Conservation (phyloP, 176 grass and related monocot genomes). For the Tuctoria greenei region DNA sequence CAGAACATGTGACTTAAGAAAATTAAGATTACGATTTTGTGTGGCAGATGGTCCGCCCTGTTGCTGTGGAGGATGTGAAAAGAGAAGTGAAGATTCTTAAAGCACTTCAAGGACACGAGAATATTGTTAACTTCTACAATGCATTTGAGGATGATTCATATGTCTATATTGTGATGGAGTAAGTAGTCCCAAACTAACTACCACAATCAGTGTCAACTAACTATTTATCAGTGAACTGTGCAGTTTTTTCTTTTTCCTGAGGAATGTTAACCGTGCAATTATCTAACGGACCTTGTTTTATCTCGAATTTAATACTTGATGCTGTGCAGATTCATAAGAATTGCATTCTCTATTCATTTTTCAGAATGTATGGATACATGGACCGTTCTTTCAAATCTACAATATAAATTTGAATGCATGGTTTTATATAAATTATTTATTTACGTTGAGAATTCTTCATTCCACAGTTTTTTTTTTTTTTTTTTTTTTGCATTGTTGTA, state of each 20-base stretch:
- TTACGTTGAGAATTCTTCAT: background rate
- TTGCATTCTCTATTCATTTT: slow-evolving; percentile 18
- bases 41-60: slow-evolving; percentile 67
- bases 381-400: background rate
- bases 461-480: background rate
- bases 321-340: background rate
- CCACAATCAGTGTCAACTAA: background rate
- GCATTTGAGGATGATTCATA: slow-evolving; percentile 84
- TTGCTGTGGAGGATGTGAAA: slow-evolving; percentile 85
- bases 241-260: background rate
- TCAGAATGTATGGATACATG: background rate
- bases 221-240: background rate
- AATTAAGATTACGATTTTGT: slow-evolving; percentile 24
- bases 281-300: slow-evolving; percentile 2
- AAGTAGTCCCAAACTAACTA: slow-evolving; percentile 41
- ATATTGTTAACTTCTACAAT: slow-evolving; percentile 85
- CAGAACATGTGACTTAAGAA: slow-evolving; percentile 24
- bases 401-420: slow-evolving; percentile 15
- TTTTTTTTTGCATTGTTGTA: slow-evolving; percentile 1
- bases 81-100: slow-evolving; percentile 87
- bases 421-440: background rate
- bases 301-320: slow-evolving; percentile 7
- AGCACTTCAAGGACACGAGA: slow-evolving; percentile 84
- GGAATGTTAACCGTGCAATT: background rate
- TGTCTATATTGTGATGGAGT: slow-evolving; percentile 98